phyloP scores from a whole-genome alignment of 1,139 yeast species.

The Groenewaldozyma auringiensis region DNA sequence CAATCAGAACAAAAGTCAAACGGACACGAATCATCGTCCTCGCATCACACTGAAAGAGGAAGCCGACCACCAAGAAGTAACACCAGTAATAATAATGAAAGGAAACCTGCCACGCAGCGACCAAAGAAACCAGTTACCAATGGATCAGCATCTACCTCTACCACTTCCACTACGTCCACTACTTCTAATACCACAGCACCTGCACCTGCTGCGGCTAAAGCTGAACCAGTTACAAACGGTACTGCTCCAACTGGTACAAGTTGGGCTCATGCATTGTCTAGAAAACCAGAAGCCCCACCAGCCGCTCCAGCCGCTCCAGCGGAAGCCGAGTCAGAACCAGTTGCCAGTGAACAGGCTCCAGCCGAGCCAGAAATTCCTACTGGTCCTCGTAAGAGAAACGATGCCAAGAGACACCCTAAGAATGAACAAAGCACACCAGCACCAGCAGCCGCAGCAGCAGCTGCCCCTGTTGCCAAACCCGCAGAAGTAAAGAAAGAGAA shows the following conservation, averaged over 20 bases:
- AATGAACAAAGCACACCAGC: slow-evolving; percentile 2
- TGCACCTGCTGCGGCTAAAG: slow-evolving; percentile 6
- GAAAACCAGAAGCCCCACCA: slow-evolving; percentile 11
- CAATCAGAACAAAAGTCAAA: background rate
- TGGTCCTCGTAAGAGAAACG: slow-evolving; percentile 9
- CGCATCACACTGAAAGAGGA: background rate
- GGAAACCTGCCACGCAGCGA: slow-evolving; percentile 1
- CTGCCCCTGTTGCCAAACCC: slow-evolving; percentile 14
- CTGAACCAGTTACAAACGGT: background rate
- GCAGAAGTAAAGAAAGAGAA: slow-evolving; percentile 2
- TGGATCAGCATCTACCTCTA: slow-evolving; percentile 17
- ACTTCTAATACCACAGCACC: slow-evolving; percentile 3
- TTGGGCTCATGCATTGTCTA: slow-evolving; percentile 24
- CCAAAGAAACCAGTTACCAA: slow-evolving; percentile 3
- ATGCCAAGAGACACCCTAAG: slow-evolving; percentile 4
- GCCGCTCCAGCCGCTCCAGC: slow-evolving; percentile 6
- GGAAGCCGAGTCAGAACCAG: slow-evolving; percentile 3
- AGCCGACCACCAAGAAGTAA: slow-evolving; percentile 9
- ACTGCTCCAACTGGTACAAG: slow-evolving; percentile 10
- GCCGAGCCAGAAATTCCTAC: slow-evolving; percentile 11
- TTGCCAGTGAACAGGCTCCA: slow-evolving; percentile 6
- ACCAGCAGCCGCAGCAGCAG: slow-evolving; percentile 15
- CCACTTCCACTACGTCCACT: slow-evolving; percentile 17
- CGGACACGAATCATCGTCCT: slow-evolving; percentile 1
- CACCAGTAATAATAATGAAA: slow-evolving; percentile 2